Conservation (phyloP, 345 rosid genomes). For the Noccaea caerulescens region DNA sequence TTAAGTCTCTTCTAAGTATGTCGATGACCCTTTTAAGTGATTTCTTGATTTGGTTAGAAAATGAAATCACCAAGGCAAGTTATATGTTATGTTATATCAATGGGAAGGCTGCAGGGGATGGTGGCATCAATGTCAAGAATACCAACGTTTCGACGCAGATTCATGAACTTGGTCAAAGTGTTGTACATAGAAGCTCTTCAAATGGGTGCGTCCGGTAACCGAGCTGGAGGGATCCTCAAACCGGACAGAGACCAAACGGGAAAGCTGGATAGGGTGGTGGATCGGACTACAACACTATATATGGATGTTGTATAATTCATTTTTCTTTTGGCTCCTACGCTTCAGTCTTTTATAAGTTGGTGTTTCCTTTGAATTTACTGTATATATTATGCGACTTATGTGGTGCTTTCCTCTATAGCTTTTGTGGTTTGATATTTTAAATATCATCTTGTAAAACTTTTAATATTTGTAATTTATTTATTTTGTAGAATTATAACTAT, state of each 20-base stretch:
- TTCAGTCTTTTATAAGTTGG: background rate
- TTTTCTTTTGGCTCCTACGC: background rate
- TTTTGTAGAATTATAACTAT: no score
- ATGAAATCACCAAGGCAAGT: background rate
- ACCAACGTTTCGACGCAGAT: conserved; percentile 73
- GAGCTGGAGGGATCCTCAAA: conserved; percentile 48
- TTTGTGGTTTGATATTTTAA: background rate
- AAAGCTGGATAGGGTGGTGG: background rate
- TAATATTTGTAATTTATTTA: no score
- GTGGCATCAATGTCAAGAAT: conserved; percentile 70
- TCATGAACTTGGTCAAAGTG: conserved; percentile 64
- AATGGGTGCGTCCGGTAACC: conserved; percentile 50
- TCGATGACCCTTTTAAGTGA: background rate
- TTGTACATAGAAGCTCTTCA: conserved; percentile 63
- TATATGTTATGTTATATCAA: background rate
- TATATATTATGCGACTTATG: background rate
- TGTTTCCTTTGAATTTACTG: background rate
- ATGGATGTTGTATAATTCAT: conserved; percentile 25
- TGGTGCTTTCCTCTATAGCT: background rate
- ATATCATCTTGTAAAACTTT: no score
- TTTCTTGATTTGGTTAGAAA: background rate
- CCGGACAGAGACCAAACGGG: conserved; percentile 10
- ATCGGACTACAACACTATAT: conserved; percentile 26
- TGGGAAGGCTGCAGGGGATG: conserved; percentile 69
- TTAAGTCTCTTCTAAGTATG: background rate